These are phyloP conservation scores for Podosphaera xanthii DNA, from an alignment of 2,329 filamentous ascomycete genomes.

Conservation along the genomic window DNA sequence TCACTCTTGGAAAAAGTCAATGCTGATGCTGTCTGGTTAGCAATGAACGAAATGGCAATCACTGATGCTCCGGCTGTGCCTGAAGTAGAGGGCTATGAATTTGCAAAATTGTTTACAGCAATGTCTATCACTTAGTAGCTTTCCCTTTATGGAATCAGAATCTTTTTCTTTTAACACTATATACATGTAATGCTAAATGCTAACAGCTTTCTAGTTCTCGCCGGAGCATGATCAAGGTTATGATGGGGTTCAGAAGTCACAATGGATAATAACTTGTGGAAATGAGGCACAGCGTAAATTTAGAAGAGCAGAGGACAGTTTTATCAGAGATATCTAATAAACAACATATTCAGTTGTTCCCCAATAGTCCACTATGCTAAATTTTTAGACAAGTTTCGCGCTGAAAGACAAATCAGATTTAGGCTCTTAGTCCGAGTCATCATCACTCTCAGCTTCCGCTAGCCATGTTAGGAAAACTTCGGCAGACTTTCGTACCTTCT, in stretches of 20 bases:
- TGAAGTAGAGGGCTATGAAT: constrained; percentile 20
- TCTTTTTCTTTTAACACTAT: too few relatives aligned
- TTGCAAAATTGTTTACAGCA: constrained; percentile 5
- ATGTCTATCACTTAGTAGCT: too few relatives aligned
- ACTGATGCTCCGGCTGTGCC: constrained; percentile 19
- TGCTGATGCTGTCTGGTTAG: constrained; percentile 56
- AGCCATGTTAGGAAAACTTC: constrained; percentile 92
- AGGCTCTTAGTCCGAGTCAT: constrained; percentile 22
- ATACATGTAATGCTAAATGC: too few relatives aligned
- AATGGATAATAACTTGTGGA: too few relatives aligned
- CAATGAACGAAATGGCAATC: constrained; percentile 15
- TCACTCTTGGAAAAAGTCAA: constrained; percentile 40
- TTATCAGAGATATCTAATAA: neutral
- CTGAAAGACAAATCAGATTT: too few relatives aligned
- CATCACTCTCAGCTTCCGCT: constrained; percentile 55
- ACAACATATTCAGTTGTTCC: neutral
- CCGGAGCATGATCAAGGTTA: too few relatives aligned
- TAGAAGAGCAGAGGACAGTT: neutral
- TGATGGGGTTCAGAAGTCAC: too few relatives aligned
- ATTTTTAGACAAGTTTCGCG: neutral
- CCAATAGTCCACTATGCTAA: neutral
- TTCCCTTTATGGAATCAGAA: too few relatives aligned
- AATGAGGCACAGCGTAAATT: too few relatives aligned
- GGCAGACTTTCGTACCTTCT: constrained; percentile 87
- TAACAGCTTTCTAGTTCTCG: too few relatives aligned